Evolutionary conservation across 257 asterid genomes (phyloP).

Genomic region (Avicennia marina): DNA sequence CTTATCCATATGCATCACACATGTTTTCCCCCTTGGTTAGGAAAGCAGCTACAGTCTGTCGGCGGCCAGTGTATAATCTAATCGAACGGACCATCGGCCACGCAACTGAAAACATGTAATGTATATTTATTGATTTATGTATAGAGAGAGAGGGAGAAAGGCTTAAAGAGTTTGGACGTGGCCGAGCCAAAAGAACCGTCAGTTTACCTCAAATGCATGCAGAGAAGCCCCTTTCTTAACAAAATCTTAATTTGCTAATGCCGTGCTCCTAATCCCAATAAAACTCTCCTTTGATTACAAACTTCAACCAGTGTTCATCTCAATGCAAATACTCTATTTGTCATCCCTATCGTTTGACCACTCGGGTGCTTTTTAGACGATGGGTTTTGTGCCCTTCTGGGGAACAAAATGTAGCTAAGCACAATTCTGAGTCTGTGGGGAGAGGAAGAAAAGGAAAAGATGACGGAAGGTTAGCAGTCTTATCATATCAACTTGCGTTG

Average conservation of each 20-base stretch:
- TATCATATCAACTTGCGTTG: no score
- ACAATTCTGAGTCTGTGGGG: no score
- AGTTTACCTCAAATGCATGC: background rate
- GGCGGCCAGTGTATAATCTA: slow-evolving; percentile 17
- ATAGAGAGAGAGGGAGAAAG: slow-evolving; percentile 19
- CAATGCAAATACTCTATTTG: background rate
- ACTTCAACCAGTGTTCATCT: background rate
- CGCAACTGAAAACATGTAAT: no score
- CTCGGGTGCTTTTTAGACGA: background rate
- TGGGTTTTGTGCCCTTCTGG: background rate
- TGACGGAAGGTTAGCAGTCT: no score
- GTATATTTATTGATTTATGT: background rate
- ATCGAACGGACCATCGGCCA: no score
- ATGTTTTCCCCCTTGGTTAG: slow-evolving; percentile 23
- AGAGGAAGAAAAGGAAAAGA: no score
- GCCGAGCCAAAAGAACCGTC: background rate
- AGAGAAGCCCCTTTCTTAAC: background rate
- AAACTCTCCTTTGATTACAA: background rate
- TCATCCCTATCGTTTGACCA: background rate
- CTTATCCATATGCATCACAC: slow-evolving; percentile 37
- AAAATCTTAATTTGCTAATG: background rate
- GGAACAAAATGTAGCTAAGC: background rate
- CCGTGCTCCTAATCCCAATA: background rate
- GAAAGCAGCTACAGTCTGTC: slow-evolving; percentile 24
- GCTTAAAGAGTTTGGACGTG: slow-evolving; percentile 15